Evolutionary conservation across 2,329 filamentous ascomycete species (phyloP), one percentile per base, ranked within the genome.

Genomic region (Ceratocystis harringtonii): DNA sequence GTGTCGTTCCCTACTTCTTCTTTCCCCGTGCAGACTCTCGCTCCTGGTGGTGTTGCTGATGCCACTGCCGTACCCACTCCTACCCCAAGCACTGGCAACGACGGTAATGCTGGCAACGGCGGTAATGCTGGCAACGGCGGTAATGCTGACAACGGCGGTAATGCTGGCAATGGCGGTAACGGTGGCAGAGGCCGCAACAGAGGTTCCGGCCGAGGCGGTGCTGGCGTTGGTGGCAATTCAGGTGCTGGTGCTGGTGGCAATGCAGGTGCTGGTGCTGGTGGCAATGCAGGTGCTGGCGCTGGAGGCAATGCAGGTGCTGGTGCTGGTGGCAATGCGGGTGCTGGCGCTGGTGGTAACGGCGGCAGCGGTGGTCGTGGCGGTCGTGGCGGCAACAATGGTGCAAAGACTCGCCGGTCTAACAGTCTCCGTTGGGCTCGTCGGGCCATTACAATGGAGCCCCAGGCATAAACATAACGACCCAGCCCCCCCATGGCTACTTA

Each of bases 1-100:
- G 64, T 74, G 41, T 72, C 71, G 2, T 30, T 72, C 12, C 69
- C 70, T 6, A 74, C 71, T 57, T 69, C 69, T 2, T 68, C 69
- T 0, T 74, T 74, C 63, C 70, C 77, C 19, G 69, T 70, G 1
- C 68, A 75, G 69, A 78, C 77, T 1, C 72, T 72, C 0, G 70
- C n/a, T 68, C 36, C 68, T n/a, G 64, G 68, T 60, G 68, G 62
- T 1, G 62, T 68, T 12, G 65, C 61, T 4, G 69, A 68, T 30
- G 61, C 66, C 5, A 52, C 67, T 41, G 67, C 66, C 1, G 66
- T 65, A 0, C 64, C 63, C 44, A 25, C 64, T 50, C 61, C 61
- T 5, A 61, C 62, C 32, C 45, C 65, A 41, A 69, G 68, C 52
- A 68, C 67, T 52, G 65, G 55, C 44, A 66, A 69, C 4, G 66